Conservation (phyloP, 768 basidiomycete species). For the Pholiota conissans region DNA sequence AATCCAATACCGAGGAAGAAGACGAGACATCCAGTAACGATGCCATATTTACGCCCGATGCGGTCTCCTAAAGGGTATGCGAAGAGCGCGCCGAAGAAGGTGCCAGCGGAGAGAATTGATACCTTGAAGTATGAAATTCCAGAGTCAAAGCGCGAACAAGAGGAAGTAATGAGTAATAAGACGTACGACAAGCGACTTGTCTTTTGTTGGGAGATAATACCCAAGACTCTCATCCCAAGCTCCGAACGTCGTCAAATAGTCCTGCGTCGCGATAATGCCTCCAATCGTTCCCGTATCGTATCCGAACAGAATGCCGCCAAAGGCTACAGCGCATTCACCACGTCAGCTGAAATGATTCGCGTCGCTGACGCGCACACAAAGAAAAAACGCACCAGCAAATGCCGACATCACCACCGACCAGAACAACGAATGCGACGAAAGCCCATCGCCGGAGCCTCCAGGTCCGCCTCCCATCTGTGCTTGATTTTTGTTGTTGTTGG, state of each 20-base stretch:
- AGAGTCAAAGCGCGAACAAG: too few relatives aligned
- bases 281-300: slow-evolving; percentile 83
- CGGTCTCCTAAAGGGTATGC: slow-evolving; percentile 34
- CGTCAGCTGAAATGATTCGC: background rate
- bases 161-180: background rate
- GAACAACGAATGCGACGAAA: slow-evolving; percentile 26
- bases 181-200: slow-evolving; percentile 36
- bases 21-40: slow-evolving; percentile 54
- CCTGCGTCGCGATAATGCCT: slow-evolving; percentile 64
- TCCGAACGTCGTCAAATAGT: slow-evolving; percentile 53
- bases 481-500: slow-evolving; percentile 10
- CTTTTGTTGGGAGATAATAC: slow-evolving; percentile 41
- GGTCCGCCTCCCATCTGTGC: slow-evolving; percentile 36
- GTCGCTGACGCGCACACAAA: background rate
- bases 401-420: slow-evolving; percentile 38
- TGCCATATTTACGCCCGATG: slow-evolving; percentile 54
- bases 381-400: slow-evolving; percentile 29
- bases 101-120: slow-evolving; percentile 78
- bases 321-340: slow-evolving; percentile 20
- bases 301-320: slow-evolving; percentile 47
- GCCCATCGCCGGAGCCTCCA: slow-evolving; percentile 31
- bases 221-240: slow-evolving; percentile 18
- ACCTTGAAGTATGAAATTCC: slow-evolving; percentile 5
- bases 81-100: slow-evolving; percentile 70
- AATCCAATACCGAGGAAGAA: slow-evolving; percentile 63